phyloP scores from a whole-genome alignment of 1,284 basidiomycete species.

The Ganoderma lucidum region DNA sequence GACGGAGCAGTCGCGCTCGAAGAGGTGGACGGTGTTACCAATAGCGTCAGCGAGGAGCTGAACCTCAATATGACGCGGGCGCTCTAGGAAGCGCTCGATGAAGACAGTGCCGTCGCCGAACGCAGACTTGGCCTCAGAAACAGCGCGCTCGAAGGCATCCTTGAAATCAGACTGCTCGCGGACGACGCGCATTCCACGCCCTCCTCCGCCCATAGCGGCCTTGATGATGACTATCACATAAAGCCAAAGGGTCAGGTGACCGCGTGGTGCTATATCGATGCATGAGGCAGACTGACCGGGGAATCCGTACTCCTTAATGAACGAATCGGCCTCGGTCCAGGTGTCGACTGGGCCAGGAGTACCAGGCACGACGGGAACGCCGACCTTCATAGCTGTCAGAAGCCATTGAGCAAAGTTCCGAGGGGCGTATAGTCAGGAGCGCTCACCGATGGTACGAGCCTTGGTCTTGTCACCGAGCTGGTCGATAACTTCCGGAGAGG shows the following conservation, averaged over 20 bases:
- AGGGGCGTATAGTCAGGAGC: neutral
- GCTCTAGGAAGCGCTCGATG: conserved; percentile 97
- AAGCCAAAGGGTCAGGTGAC: conserved; percentile 8
- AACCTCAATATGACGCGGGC: conserved; percentile 97
- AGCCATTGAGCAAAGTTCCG: too few species aligned
- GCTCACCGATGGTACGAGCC: conserved; percentile 83
- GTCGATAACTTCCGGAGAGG: conserved; percentile 96
- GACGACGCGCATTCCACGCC: conserved; percentile 98
- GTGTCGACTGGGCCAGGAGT: conserved; percentile 92
- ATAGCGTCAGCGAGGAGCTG: conserved; percentile 91
- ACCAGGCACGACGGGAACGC: conserved; percentile 97
- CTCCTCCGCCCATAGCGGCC: conserved; percentile 98
- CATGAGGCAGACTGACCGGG: conserved; percentile 65
- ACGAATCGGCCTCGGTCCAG: conserved; percentile 86
- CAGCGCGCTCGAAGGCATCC: conserved; percentile 91
- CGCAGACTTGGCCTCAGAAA: conserved; percentile 93
- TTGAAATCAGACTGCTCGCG: conserved; percentile 93
- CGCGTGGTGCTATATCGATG: neutral
- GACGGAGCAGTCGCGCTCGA: conserved; percentile 98
- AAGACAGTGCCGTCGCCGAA: conserved; percentile 99
- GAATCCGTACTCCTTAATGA: conserved; percentile 96
- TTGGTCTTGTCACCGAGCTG: conserved; percentile 99
- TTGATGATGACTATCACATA: conserved; percentile 85
- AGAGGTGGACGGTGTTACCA: conserved; percentile 96
- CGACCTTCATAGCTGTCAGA: conserved; percentile 77